These are phyloP conservation scores for Didymellaceae sp. DNA, from an alignment of 2,329 filamentous ascomycete species.

Conservation along the genomic window DNA sequence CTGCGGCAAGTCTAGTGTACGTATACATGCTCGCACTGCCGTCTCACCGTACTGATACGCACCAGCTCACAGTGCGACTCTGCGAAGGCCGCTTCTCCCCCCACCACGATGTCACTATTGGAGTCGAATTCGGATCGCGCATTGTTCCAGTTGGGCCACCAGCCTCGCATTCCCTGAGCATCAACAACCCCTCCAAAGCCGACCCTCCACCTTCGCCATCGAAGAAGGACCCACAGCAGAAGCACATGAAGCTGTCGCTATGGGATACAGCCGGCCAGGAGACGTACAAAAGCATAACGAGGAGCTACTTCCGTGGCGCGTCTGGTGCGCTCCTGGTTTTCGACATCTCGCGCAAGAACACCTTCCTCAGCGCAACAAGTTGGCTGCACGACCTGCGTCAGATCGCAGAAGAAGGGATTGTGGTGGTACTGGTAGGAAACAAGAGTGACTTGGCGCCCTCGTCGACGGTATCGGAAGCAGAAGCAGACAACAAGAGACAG, in stretches of 20 bases:
- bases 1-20: conserved; percentile 84
- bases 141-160: conserved; percentile 91
- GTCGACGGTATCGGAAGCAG: conserved; percentile 46
- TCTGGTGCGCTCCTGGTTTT: conserved; percentile 86
- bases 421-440: conserved; percentile 94
- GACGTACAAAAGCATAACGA: conserved; percentile 94
- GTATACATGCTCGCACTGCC: neutral
- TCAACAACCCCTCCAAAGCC: conserved; percentile 56
- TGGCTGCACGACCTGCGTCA: conserved; percentile 94
- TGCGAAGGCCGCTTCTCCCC: conserved; percentile 95
- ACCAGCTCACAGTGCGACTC: conserved; percentile 84
- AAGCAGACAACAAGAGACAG: conserved; percentile 70
- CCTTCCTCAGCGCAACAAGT: conserved; percentile 85
- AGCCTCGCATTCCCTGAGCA: conserved; percentile 65
- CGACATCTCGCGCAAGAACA: conserved; percentile 84
- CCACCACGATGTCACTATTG: conserved; percentile 96
- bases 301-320: conserved; percentile 89
- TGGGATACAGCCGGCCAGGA: conserved; percentile 98
- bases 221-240: conserved; percentile 54
- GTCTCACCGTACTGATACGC: conserved; percentile 17
- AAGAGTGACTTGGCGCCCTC: conserved; percentile 79
- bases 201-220: conserved; percentile 25
- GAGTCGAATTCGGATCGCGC: conserved; percentile 92
- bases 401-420: conserved; percentile 94
- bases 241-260: conserved; percentile 91